Base-by-base conservation (phyloP, 768 basidiomycete species). In the Tremella yokohamensis region DNA sequence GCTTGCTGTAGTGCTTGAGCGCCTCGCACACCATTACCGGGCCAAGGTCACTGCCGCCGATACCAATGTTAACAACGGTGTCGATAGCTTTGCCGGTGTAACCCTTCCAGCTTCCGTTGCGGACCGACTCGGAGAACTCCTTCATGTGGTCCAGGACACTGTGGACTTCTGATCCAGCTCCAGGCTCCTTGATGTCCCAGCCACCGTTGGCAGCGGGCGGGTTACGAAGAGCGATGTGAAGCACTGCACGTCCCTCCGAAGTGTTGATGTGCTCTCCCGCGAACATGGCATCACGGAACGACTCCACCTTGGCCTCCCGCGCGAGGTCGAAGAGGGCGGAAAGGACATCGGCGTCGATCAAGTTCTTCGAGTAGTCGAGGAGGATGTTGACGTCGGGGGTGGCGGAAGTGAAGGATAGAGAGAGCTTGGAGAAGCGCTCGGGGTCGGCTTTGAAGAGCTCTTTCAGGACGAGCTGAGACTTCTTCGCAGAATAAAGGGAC, bases 1-100 rank as follows among this genome's bases (percentile, higher is more conserved):
- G 85, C 78, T 97, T 88, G 49, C 87, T 80, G 81, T 96, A 99
- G 6, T 85, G 79, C 80, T 93, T 96, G 78, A 98, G 85, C 3
- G 92, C 94, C 80, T 98, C 96, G 11, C 90, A 93, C 58, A 97
- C 93, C 96, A 99, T 99, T 69, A 97, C 93, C 15, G 94, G 96
- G 16, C 94, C 94, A 52, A 99, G 81, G 77, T 99, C 96, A 37
- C 92, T 96, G 52, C 96, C 96, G 55, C 96, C 96, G 75, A 99
- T 99, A 60, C 96, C 96, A 67, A 99, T 96, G 80, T 98, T 98
- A 75, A 99, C 92, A 78, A 99, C 86, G 49, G 90, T 86, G 70
- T 85, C 84, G 82, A 99, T 98, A 9, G 84, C 73, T 80, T 97
- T 96, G 42, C 96, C 94, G 1, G 93, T 96, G 81, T 96, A 98